Percentiles rank a stretch among this genome's conserved stretches.
phyloP scores from a whole-genome alignment of 2,329 filamentous ascomycete genomes.

The Pseudocercospora cruenta region DNA sequence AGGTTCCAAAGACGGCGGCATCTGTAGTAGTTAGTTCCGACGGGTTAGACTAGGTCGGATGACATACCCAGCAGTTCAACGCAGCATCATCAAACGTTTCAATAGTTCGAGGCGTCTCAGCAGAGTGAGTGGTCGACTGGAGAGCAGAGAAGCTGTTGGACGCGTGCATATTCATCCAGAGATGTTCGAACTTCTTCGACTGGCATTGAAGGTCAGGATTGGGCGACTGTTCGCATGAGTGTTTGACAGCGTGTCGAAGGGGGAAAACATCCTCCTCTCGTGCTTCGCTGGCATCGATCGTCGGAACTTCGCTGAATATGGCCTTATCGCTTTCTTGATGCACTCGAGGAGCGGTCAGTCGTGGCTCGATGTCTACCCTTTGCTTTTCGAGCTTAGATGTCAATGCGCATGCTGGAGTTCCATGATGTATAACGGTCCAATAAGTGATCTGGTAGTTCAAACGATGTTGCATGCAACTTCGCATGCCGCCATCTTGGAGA shows the following conservation, averaged over 20 bases:
- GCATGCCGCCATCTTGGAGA: too few species aligned
- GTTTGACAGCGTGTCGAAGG: background rate
- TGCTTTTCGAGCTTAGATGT: too few species aligned
- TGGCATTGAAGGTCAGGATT: background rate
- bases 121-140: background rate
- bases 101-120: background rate
- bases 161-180: background rate
- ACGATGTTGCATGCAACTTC: too few species aligned
- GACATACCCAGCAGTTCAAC: background rate
- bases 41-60: background rate
- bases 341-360: background rate
- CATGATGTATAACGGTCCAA: too few species aligned
- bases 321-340: background rate
- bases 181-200: background rate
- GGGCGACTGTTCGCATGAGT: background rate
- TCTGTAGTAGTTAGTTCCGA: background rate
- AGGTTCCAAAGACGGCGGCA: background rate
- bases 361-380: background rate
- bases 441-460: too few species aligned
- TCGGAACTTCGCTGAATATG: background rate
- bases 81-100: background rate
- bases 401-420: too few species aligned
- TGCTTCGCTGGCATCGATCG: background rate
- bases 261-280: background rate
- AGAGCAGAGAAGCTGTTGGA: background rate